Percentiles rank a stretch among this genome's conserved stretches.
These are phyloP conservation scores for Acacia melanoxylon DNA, from an alignment of 306 rosid genomes.

Conservation along the genomic window DNA sequence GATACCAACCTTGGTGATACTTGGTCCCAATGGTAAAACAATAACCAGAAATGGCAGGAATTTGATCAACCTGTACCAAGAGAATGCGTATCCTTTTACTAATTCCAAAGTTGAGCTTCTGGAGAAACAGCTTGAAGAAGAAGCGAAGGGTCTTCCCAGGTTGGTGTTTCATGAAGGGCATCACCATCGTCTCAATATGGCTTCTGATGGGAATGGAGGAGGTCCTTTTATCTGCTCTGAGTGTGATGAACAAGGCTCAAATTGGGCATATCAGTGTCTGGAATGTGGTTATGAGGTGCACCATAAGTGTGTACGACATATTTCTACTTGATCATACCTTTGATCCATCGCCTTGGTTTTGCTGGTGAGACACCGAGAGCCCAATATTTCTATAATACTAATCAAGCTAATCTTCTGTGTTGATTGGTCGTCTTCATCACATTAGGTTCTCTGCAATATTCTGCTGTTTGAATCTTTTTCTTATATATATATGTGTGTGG, in stretches of 20 bases:
- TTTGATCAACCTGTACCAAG: slow-evolving; percentile 73
- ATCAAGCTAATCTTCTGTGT: not conserved
- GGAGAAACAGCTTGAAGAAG: slow-evolving; percentile 73
- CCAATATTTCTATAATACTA: not conserved
- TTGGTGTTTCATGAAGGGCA: slow-evolving; percentile 68
- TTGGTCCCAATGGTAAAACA: slow-evolving; percentile 91
- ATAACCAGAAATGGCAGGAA: slow-evolving; percentile 74
- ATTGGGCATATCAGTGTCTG: slow-evolving; percentile 94
- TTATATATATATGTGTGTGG: not conserved
- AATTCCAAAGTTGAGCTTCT: slow-evolving; percentile 54
- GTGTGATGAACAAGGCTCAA: slow-evolving; percentile 87
- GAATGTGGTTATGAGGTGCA: slow-evolving; percentile 96
- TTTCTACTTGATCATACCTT: not conserved
- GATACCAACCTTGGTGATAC: slow-evolving; percentile 69
- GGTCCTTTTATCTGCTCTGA: slow-evolving; percentile 92
- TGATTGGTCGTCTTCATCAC: not conserved
- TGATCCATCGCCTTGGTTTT: not conserved
- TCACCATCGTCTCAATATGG: slow-evolving; percentile 69
- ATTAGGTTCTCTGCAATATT: not conserved
- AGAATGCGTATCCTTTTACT: slow-evolving; percentile 85
- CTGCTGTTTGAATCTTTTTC: not conserved
- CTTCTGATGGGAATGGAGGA: slow-evolving; percentile 83
- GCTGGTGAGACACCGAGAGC: not conserved
- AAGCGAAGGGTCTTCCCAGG: slow-evolving; percentile 63
- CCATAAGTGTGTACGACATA: slow-evolving; percentile 56